Percentiles rank a stretch among this genome's conserved stretches.
Conservation (phyloP, 441 rosid genomes). For the Aquilaria agallochum region DNA sequence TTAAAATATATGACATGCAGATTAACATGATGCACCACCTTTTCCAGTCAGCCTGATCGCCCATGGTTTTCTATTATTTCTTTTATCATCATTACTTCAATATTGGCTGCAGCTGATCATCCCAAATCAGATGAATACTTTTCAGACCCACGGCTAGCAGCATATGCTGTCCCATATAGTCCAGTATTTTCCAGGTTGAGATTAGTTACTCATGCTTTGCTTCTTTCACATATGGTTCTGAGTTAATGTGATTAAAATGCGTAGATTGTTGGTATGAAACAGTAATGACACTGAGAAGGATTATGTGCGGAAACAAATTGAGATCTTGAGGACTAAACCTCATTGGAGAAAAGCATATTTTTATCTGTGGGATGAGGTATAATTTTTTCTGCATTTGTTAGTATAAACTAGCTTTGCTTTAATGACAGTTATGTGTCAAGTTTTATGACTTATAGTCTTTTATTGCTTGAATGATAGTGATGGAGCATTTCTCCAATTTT, state of each 20-base stretch:
- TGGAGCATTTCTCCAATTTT: constrained; percentile 1
- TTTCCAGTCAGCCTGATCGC: constrained; percentile 3
- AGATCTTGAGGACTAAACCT: constrained; percentile 74
- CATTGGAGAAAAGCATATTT: constrained; percentile 97
- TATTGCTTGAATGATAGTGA: constrained; percentile 1
- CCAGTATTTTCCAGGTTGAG: constrained; percentile 61
- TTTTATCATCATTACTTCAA: constrained; percentile 12
- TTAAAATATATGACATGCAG: neutral
- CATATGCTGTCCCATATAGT: constrained; percentile 84
- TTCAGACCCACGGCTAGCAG: constrained; percentile 87
- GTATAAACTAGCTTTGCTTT: constrained; percentile 1
- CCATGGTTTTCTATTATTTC: constrained; percentile 13
- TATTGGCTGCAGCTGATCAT: constrained; percentile 60
- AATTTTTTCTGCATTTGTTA: constrained; percentile 4
- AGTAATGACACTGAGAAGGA: constrained; percentile 60
- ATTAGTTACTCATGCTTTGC: constrained; percentile 23
- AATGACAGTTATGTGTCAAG: neutral
- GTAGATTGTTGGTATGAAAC: constrained; percentile 38
- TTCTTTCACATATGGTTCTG: constrained; percentile 26
- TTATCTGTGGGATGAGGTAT: constrained; percentile 96
- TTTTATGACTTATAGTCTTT: neutral
- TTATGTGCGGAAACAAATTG: constrained; percentile 82
- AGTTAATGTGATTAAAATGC: constrained; percentile 31
- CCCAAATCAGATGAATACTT: constrained; percentile 84
- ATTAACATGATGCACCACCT: constrained; percentile 9